Evolutionary conservation across 2,329 filamentous ascomycete species (phyloP).

Genomic region (Neocucurbitaria cava): DNA sequence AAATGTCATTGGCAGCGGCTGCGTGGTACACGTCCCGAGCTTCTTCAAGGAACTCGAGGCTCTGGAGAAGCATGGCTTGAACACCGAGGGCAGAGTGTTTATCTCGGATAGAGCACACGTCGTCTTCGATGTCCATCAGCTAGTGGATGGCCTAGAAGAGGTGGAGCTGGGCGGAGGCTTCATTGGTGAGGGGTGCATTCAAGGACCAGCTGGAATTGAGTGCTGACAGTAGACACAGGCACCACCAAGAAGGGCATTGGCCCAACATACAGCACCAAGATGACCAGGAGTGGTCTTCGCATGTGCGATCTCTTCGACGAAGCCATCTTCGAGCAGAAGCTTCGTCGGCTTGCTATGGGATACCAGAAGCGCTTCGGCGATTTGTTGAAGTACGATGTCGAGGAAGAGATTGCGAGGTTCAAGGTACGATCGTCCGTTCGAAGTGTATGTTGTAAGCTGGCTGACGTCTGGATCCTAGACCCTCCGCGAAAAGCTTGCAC

Average conservation of each 20-base stretch:
- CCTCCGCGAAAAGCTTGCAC: constrained; percentile 64
- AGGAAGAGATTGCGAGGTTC: constrained; percentile 71
- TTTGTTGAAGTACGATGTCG: constrained; percentile 70
- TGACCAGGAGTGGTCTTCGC: constrained; percentile 70
- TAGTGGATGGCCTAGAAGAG: constrained; percentile 74
- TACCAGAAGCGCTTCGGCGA: constrained; percentile 74
- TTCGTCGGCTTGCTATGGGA: constrained; percentile 67
- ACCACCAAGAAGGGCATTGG: constrained; percentile 61
- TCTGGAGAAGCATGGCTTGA: constrained; percentile 67
- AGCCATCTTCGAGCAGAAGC: constrained; percentile 69
- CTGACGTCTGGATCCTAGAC: constrained; percentile 37
- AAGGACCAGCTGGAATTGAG: constrained; percentile 1
- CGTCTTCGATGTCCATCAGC: constrained; percentile 69
- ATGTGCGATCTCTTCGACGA: constrained; percentile 73
- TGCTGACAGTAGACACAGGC: constrained; percentile 52
- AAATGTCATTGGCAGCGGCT: constrained; percentile 73
- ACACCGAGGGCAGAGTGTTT: constrained; percentile 66
- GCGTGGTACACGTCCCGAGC: constrained; percentile 71
- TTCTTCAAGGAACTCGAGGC: constrained; percentile 71
- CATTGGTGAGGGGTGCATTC: constrained; percentile 36
- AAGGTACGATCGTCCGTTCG: constrained; percentile 48
- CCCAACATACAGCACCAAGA: constrained; percentile 69
- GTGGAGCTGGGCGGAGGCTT: constrained; percentile 58
- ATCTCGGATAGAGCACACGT: constrained; percentile 70
- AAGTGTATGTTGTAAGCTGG: background rate